Base-by-base conservation (phyloP, 2,329 filamentous ascomycete species). In the Periconia sp. region DNA sequence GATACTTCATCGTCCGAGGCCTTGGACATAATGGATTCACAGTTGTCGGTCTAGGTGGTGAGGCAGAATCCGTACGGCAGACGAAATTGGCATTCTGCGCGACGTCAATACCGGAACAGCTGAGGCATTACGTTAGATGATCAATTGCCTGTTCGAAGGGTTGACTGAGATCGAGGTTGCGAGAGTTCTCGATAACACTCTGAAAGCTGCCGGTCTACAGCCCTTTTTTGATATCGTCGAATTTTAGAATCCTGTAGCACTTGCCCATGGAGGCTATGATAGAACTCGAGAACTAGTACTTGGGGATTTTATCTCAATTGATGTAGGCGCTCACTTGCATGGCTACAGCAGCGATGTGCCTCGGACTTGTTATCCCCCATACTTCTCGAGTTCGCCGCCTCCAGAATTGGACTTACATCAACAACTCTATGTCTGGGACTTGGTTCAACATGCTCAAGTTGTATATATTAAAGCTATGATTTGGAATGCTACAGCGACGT, bases 51-150 rank as follows among this genome's bases (percentile, higher is more conserved):
- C 67, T 85, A 3, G 70, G 66, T 21, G 75, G 77, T 0, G 75
- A 78, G 36, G 80, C 80, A 7, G 81, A 85, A 57, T 73, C 76
- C 18, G 80, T 85, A 0, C 73, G 79, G 12, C 82, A 86, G 65
- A 77, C 4, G 82, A 85, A 52, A 69, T 85, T 6, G 79, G 78
- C 40, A 75, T 85, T 11, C 57, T 86, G 12, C 73, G 78, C 16
- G 82, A 80, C 4, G 82, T 86, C 5, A 86, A 86, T 56, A 85
- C 81, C 0, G 83, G 82, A 0, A 85, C 82, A 0, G 80, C 85
- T 0, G 79, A 78, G 39, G 82, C 82, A 4, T 76, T 86, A 13
- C 68, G 82, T 11, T 78, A 80, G 2, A 84, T 84, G 78, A 68
- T 74, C 35, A 66, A 68, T 34, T 82, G 83, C 46, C 69, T 85